Evolutionary conservation across 306 rosid genomes (phyloP).

Genomic region (Oxytropis ochrocephala): DNA sequence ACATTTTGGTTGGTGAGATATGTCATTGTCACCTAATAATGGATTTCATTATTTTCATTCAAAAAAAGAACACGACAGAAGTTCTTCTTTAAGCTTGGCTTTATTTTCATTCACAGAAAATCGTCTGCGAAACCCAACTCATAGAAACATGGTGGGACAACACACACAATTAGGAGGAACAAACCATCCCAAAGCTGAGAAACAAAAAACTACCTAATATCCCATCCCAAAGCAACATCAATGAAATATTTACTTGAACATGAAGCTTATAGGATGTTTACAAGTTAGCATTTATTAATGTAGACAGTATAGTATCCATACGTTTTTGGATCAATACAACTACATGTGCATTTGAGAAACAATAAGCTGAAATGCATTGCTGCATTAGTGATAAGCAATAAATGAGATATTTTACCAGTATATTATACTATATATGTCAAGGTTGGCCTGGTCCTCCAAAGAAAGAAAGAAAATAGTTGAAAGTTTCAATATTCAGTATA

Average conservation of each 20-base stretch:
- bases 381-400: background rate
- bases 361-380: background rate
- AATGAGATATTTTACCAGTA: constrained; percentile 40
- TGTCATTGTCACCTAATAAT: no score
- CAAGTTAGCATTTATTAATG: background rate
- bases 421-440: constrained; percentile 48
- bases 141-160: constrained; percentile 49
- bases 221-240: background rate
- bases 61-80: no score
- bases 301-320: background rate
- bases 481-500: constrained; percentile 60
- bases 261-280: background rate
- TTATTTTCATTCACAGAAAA: no score
- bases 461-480: constrained; percentile 48
- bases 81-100: no score
- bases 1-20: no score
- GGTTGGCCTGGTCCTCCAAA: constrained; percentile 47
- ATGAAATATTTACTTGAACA: background rate
- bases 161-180: background rate
- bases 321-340: background rate
- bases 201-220: background rate
- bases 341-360: background rate
- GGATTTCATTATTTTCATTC: no score
- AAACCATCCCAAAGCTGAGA: background rate
- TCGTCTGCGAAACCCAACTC: constrained; percentile 65